phyloP scores from a whole-genome alignment of 2,329 filamentous ascomycete species.

The Lachnellula arida region DNA sequence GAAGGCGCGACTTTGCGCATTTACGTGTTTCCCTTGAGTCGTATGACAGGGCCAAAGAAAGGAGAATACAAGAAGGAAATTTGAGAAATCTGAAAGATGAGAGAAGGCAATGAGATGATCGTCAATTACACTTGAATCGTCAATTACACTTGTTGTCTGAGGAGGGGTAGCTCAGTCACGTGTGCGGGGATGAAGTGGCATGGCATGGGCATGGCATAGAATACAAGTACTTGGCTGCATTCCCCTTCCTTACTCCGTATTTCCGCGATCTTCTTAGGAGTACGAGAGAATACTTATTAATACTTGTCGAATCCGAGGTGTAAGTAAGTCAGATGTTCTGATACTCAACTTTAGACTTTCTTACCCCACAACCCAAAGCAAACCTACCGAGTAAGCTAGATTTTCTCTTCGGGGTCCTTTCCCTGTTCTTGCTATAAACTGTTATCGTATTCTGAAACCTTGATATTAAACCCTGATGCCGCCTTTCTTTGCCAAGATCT shows the following conservation, averaged over 20 bases:
- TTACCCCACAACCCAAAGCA: background rate
- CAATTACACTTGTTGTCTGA: background rate
- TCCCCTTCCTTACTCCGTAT: no score
- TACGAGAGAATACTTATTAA: no score
- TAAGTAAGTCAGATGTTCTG: background rate
- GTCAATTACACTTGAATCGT: background rate
- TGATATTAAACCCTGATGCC: background rate
- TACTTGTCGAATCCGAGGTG: background rate
- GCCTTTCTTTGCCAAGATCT: background rate
- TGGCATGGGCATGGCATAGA: background rate
- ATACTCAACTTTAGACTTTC: background rate
- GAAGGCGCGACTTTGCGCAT: background rate
- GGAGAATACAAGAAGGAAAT: background rate
- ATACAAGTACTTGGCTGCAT: no score
- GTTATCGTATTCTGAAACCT: background rate
- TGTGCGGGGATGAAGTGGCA: background rate
- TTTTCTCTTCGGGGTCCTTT: background rate
- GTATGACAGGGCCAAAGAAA: no score
- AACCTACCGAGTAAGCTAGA: background rate
- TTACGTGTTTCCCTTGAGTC: no score
- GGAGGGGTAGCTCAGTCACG: constrained; percentile 2
- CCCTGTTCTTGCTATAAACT: background rate
- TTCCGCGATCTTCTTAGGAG: no score
- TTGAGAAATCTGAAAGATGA: background rate
- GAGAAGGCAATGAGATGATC: background rate